phyloP scores from a whole-genome alignment of 2,329 filamentous ascomycete genomes.

The Colletotrichum magnum region DNA sequence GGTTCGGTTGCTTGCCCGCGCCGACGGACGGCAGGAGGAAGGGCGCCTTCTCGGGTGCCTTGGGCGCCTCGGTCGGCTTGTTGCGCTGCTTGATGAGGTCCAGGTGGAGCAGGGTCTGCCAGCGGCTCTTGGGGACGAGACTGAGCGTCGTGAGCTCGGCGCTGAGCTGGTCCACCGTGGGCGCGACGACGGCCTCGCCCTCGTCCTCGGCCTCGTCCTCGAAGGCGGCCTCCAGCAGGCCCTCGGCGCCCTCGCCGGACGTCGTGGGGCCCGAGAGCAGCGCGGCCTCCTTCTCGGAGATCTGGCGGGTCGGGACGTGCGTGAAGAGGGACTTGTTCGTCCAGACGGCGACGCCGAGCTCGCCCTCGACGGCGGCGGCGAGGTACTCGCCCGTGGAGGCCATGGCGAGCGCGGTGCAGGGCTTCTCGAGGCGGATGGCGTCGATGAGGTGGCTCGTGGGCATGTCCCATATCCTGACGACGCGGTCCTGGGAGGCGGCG shows the following conservation, averaged over 20 bases:
- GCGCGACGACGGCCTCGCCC: slow-evolving; percentile 68
- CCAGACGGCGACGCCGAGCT: slow-evolving; percentile 94
- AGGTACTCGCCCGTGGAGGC: slow-evolving; percentile 93
- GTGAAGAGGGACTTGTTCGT: slow-evolving; percentile 94
- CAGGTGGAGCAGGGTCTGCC: slow-evolving; percentile 94
- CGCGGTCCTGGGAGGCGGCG: slow-evolving; percentile 84
- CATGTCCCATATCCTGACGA: slow-evolving; percentile 92
- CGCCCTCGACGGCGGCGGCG: slow-evolving; percentile 87
- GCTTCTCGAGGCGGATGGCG: slow-evolving; percentile 83
- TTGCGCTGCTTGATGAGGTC: slow-evolving; percentile 95
- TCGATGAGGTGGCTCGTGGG: slow-evolving; percentile 97
- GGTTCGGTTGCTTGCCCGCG: slow-evolving; percentile 46
- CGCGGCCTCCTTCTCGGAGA: slow-evolving; percentile 82
- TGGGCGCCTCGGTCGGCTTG: slow-evolving; percentile 92
- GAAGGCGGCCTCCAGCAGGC: slow-evolving; percentile 83
- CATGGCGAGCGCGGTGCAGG: slow-evolving; percentile 89
- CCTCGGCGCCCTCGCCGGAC: slow-evolving; percentile 85
- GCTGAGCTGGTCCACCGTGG: slow-evolving; percentile 82
- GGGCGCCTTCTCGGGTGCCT: slow-evolving; percentile 92
- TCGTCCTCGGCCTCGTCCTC: slow-evolving; percentile 67
- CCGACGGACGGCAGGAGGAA: slow-evolving; percentile 89
- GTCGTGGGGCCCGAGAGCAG: slow-evolving; percentile 78
- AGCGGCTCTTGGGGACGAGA: slow-evolving; percentile 88
- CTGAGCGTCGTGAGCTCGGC: slow-evolving; percentile 89
- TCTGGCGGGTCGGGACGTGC: slow-evolving; percentile 87